Conservation (phyloP, 768 basidiomycete species). For the Serendipita vermifera region DNA sequence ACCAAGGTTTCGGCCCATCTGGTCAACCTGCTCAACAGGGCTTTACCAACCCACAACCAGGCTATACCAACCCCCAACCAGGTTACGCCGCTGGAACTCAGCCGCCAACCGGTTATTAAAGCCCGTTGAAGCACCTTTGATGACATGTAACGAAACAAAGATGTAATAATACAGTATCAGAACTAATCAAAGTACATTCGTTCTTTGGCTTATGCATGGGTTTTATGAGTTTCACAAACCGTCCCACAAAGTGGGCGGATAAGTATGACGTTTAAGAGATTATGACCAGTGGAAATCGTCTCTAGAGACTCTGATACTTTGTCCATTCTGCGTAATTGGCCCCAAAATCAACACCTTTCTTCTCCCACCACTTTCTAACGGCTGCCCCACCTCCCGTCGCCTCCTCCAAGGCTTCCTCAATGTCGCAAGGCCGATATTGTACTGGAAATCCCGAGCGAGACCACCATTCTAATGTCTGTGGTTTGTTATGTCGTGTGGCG, state of each 20-base stretch:
- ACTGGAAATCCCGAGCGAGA: conserved; percentile 62
- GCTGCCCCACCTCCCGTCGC: conserved; percentile 67
- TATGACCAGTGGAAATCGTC: too few species aligned
- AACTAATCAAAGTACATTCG: too few species aligned
- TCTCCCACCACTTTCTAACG: conserved; percentile 69
- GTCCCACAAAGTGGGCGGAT: too few species aligned
- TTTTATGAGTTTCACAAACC: too few species aligned
- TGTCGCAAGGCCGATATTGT: conserved; percentile 81
- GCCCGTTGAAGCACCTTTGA: too few species aligned
- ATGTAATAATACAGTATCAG: too few species aligned
- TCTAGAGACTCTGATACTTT: conserved; percentile 68
- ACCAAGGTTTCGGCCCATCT: not conserved
- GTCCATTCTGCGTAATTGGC: conserved; percentile 82
- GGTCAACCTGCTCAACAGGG: not conserved
- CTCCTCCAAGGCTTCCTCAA: conserved; percentile 84
- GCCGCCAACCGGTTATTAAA: too few species aligned
- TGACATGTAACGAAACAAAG: too few species aligned
- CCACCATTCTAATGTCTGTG: conserved; percentile 84
- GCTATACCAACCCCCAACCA: not conserved
- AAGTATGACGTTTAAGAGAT: too few species aligned
- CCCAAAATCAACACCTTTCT: conserved; percentile 69
- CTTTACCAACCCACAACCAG: not conserved
- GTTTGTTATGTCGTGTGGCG: conserved; percentile 69
- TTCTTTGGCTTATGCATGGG: too few species aligned
- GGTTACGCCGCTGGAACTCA: not conserved